Evolutionary conservation across 495 filamentous ascomycete genomes (phyloP).

Genomic region (Penicilliopsis zonata): DNA sequence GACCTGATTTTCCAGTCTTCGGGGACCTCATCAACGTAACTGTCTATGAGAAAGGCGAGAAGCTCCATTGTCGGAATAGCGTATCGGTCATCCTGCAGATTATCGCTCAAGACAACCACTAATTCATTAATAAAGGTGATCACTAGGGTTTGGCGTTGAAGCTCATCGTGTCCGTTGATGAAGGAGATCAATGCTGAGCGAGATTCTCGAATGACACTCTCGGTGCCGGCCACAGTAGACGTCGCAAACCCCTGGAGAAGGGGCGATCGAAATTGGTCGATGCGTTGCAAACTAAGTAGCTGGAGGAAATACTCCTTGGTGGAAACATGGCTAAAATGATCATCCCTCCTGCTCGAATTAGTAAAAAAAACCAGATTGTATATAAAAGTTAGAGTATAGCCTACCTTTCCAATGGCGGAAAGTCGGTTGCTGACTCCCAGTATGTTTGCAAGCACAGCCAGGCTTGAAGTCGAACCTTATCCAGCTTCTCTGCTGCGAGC

Average conservation of each 20-base stretch:
- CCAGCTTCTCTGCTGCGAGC: conserved; percentile 75
- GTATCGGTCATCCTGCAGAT: conserved; percentile 52
- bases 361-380: conserved; percentile 1
- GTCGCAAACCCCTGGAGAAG: conserved; percentile 68
- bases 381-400: not conserved
- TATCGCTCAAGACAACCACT: conserved; percentile 27
- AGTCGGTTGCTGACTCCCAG: conserved; percentile 21
- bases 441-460: conserved; percentile 31
- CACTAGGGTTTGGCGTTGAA: conserved; percentile 16
- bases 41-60: conserved; percentile 57
- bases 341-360: conserved; percentile 26
- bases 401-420: conserved; percentile 26
- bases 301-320: conserved; percentile 31
- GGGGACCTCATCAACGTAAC: conserved; percentile 12
- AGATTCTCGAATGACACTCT: conserved; percentile 64
- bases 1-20: conserved; percentile 12
- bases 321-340: conserved; percentile 34
- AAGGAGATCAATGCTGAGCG: conserved; percentile 52
- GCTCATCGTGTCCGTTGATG: conserved; percentile 24
- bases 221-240: conserved; percentile 73
- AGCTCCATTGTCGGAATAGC: conserved; percentile 66
- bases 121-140: conserved; percentile 29
- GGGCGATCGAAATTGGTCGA: conserved; percentile 27
- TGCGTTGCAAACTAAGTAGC: conserved; percentile 21
- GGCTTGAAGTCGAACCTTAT: conserved; percentile 68